phyloP scores from a whole-genome alignment of 371 early-diverging fungal genomes.

The Rhizopus delemar region DNA sequence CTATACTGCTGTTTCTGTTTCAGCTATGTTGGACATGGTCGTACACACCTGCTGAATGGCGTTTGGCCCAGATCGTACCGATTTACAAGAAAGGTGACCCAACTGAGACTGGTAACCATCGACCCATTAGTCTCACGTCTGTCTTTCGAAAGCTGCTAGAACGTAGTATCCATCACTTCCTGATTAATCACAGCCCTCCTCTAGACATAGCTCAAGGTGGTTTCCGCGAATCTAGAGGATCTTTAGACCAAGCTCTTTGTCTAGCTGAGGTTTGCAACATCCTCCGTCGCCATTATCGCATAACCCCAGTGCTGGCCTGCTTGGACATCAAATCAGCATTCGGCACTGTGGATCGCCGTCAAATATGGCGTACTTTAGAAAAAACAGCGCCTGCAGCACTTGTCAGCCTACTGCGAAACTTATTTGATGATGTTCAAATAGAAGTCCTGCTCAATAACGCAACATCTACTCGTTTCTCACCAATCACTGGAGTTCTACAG shows the following conservation, averaged over 20 bases:
- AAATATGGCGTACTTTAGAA: no score
- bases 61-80: slow-evolving; percentile 28
- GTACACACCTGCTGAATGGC: slow-evolving; percentile 20
- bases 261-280: slow-evolving; percentile 11
- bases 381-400: no score
- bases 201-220: slow-evolving; percentile 29
- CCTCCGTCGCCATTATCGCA: slow-evolving; percentile 9
- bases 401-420: slow-evolving; percentile 2
- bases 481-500: slow-evolving; percentile 2
- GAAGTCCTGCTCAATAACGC: slow-evolving; percentile 7
- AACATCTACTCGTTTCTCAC: slow-evolving; percentile 12
- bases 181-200: background rate
- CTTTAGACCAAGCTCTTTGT: slow-evolving; percentile 16
- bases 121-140: background rate
- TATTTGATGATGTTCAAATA: slow-evolving; percentile 20
- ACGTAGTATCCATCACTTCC: background rate
- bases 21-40: slow-evolving; percentile 24
- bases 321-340: slow-evolving; percentile 30
- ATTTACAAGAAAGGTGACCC: slow-evolving; percentile 20
- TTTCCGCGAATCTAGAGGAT: slow-evolving; percentile 16
- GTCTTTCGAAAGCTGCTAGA: no score
- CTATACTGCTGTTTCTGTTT: slow-evolving; percentile 6
- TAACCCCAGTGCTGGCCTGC: slow-evolving; percentile 6
- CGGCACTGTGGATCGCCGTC: no score
- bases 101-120: background rate